Conservation (phyloP, 1,284 basidiomycete species). For the Takashimella tepidaria region DNA sequence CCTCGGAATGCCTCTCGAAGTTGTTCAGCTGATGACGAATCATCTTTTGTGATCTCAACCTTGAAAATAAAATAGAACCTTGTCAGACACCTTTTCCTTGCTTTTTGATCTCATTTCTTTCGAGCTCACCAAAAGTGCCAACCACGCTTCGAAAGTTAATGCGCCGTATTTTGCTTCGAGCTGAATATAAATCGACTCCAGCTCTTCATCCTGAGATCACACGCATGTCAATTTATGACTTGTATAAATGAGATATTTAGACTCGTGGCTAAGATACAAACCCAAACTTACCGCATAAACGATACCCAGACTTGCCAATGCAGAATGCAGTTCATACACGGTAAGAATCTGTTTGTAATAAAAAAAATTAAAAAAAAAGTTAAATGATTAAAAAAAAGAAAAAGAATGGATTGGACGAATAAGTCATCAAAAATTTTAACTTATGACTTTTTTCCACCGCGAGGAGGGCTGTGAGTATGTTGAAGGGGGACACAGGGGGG, state of each 20-base stretch:
- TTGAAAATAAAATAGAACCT: too few species aligned
- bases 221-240: too few species aligned
- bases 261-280: too few species aligned
- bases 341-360: constrained; percentile 67
- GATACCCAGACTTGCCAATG: constrained; percentile 88
- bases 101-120: too few species aligned
- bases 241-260: background rate
- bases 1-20: constrained; percentile 89
- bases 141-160: constrained; percentile 89
- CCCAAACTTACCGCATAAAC: constrained; percentile 67
- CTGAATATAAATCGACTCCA: constrained; percentile 78
- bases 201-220: constrained; percentile 66
- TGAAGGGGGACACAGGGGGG: too few species aligned
- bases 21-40: constrained; percentile 88
- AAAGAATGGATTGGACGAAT: too few species aligned
- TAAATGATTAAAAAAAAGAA: too few species aligned
- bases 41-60: constrained; percentile 87
- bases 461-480: too few species aligned
- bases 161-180: constrained; percentile 79
- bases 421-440: too few species aligned
- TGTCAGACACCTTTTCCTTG: too few species aligned
- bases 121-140: constrained; percentile 79
- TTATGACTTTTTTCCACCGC: too few species aligned
- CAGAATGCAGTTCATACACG: constrained; percentile 81
- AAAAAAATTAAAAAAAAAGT: too few species aligned